These are phyloP conservation scores for Macrophomina phaseolina DNA, from an alignment of 2,329 filamentous ascomycete genomes.

Conservation along the genomic window DNA sequence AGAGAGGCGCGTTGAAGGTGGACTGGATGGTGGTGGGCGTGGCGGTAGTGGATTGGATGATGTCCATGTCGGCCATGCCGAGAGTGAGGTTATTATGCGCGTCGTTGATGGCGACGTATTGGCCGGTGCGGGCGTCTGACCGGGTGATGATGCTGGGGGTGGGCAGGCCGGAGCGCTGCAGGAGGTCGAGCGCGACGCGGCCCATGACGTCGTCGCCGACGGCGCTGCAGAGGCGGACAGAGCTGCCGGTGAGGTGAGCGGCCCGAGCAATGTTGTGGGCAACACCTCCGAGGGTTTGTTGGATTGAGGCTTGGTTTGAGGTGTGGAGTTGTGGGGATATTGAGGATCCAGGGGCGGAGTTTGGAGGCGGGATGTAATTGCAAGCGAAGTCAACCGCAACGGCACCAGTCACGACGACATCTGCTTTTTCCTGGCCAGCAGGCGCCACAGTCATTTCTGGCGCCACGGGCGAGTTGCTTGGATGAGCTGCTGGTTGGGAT, in stretches of 20 bases:
- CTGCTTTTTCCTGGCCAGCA: constrained; percentile 38
- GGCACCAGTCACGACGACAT: constrained; percentile 89
- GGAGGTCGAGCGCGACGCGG: constrained; percentile 69
- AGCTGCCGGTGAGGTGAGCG: constrained; percentile 70
- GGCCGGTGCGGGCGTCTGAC: constrained; percentile 69
- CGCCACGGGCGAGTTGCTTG: constrained; percentile 21
- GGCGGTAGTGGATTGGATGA: constrained; percentile 62
- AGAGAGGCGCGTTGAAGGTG: constrained; percentile 57
- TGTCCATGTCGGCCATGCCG: constrained; percentile 95
- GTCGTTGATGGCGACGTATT: constrained; percentile 92
- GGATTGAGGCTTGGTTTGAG: constrained; percentile 83
- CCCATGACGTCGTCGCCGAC: constrained; percentile 83
- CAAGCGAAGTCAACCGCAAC: constrained; percentile 88
- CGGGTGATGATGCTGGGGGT: constrained; percentile 63
- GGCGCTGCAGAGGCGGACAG: constrained; percentile 77
- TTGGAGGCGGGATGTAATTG: constrained; percentile 66
- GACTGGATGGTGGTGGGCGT: constrained; percentile 28
- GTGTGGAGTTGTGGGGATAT: constrained; percentile 67
- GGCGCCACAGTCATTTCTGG: constrained; percentile 18
- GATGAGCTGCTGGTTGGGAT: background rate
- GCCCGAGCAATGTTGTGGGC: constrained; percentile 91
- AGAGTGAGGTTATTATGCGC: constrained; percentile 80
- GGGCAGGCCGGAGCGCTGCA: constrained; percentile 67
- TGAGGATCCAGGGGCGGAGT: constrained; percentile 43
- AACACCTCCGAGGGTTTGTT: constrained; percentile 86